Base-by-base conservation (phyloP, 768 basidiomycete species). In the Vararia minispora region DNA sequence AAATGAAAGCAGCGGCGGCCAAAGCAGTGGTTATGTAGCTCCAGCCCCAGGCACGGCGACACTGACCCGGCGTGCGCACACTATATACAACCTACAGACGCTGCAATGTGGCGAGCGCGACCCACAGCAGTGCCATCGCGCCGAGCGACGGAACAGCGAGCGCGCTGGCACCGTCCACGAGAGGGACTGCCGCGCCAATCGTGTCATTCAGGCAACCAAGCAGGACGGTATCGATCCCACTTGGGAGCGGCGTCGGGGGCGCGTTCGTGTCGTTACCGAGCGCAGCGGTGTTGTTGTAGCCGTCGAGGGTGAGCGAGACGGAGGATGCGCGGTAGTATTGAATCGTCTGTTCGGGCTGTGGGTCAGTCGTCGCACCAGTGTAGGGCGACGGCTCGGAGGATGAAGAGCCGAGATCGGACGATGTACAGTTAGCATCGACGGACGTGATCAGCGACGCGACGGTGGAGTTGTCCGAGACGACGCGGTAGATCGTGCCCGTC, bases 181-280 rank as follows among this genome's bases (percentile, higher is more conserved):
- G 65, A 2, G 78, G 79, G 2, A 70, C 75, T 2, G 72, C 65
- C 14, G 45, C 52, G 2, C 68, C 77, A 35, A 82, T 77, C 3
- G 81, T 82, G 22, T 56, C 45, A 44, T 84, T 84, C 33, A 84
- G 45, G 43, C 81, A 83, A 21, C 55, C 45, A 27, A 81, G 49
- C 9, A 81, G 58, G 1, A 52, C 60, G 23, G 37, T 56, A 45
- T 79, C 69, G n/a, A 77, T 60, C 30, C 58, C 60, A 2, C 55
- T 52, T 1, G 78, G 79, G 1, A 84, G 59, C 0, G 76, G 65
- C 0, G 68, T 60, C 39, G 72, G 62, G 0, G 69, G 54, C 0
- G 54, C 44, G 21, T 61, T 68, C 6, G 62, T 54, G 16, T 72
- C 59, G 21, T 42, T 47, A 1, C 53, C 47, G 18, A 49, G 34